These are phyloP conservation scores for Triangularia verruculosa DNA, from an alignment of 2,329 filamentous ascomycete genomes.

Conservation along the genomic window DNA sequence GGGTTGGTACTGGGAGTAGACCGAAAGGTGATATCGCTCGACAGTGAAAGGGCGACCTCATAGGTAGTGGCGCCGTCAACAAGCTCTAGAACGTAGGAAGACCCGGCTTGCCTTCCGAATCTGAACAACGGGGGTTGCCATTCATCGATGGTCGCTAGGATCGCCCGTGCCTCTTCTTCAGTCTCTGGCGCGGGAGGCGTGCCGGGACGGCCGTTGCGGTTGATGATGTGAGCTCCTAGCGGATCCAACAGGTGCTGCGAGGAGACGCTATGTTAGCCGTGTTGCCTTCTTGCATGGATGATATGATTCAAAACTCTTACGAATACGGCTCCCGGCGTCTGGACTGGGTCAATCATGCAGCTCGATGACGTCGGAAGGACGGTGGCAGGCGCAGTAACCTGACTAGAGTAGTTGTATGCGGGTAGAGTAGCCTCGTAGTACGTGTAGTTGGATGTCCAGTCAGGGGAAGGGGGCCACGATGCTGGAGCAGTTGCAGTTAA, in stretches of 20 bases:
- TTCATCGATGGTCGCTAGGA: constrained; percentile 3
- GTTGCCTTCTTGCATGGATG: neutral
- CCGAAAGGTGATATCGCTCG: neutral
- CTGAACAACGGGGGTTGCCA: constrained; percentile 9
- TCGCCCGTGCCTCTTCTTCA: neutral
- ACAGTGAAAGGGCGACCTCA: neutral
- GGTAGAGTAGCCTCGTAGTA: neutral
- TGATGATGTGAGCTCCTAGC: neutral
- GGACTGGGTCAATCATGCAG: neutral
- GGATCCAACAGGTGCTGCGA: constrained; percentile 7
- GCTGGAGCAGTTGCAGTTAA: neutral
- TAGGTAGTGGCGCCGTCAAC: neutral
- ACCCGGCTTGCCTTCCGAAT: neutral
- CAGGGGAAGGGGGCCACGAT: neutral
- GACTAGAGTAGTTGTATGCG: neutral
- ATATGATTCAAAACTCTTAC: neutral
- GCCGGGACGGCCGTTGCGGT: constrained; percentile 2
- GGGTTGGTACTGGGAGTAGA: neutral
- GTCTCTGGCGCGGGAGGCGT: constrained; percentile 2
- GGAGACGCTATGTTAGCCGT: neutral
- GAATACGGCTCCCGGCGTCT: neutral
- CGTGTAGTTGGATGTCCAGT: neutral
- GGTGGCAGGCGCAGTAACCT: neutral
- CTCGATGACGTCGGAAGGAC: neutral
- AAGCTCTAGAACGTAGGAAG: neutral